A percentile compares a stretch with the other conserved stretches of the same genome.
These are phyloP conservation scores for Aphanomyces euteiches DNA, from an alignment of 352 stramenopile species.

Conservation along the genomic window DNA sequence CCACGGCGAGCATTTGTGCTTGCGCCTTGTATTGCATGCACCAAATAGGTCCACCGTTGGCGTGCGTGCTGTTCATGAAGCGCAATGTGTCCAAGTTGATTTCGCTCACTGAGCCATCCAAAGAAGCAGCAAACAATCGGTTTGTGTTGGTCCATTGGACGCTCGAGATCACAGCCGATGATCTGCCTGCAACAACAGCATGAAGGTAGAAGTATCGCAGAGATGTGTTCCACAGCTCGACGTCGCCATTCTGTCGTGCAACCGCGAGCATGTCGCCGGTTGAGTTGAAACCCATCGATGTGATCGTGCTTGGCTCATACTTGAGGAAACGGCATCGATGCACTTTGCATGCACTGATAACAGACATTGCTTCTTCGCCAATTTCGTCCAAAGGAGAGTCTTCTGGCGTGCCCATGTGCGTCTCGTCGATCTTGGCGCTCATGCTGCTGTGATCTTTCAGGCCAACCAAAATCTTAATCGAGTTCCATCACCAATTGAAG, in stretches of 20 bases:
- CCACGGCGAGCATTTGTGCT: conserved; percentile 65
- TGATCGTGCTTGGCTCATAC: conserved; percentile 72
- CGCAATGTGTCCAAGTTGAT: conserved; percentile 64
- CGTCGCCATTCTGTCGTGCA: conserved; percentile 69
- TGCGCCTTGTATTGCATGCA: conserved; percentile 71
- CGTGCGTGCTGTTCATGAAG: conserved; percentile 79
- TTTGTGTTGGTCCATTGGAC: conserved; percentile 50
- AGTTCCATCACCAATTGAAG: too few relatives aligned
- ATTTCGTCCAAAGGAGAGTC: conserved; percentile 16
- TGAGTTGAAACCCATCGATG: conserved; percentile 58
- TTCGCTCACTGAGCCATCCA: conserved; percentile 78
- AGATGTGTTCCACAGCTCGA: conserved; percentile 69
- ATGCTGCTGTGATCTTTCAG: background rate
- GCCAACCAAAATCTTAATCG: conserved; percentile 1
- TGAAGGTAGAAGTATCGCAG: conserved; percentile 66
- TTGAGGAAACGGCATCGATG: conserved; percentile 83
- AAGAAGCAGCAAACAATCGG: conserved; percentile 63
- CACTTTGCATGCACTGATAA: conserved; percentile 35
- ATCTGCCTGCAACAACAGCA: conserved; percentile 62
- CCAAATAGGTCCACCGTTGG: conserved; percentile 86
- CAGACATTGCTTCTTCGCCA: background rate
- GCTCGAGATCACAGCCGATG: conserved; percentile 63
- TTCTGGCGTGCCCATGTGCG: conserved; percentile 19
- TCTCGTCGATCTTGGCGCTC: conserved; percentile 2
- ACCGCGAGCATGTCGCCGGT: conserved; percentile 60